Conservation (phyloP, 78 protist species). For the Capsaspora owczarzaki region DNA sequence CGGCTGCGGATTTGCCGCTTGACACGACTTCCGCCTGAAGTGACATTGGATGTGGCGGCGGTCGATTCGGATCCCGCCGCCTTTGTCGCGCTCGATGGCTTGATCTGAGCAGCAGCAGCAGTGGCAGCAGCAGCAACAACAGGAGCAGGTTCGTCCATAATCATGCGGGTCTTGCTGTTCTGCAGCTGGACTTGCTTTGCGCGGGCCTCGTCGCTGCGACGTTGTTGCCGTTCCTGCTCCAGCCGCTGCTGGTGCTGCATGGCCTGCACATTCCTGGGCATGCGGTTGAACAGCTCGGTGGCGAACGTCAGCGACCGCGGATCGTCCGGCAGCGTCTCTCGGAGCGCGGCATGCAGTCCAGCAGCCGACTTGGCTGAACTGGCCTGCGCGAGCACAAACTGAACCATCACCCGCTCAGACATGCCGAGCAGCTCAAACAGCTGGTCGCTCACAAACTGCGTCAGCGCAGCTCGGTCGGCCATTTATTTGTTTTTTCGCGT, state of each 20-base stretch:
- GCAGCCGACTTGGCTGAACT: background rate
- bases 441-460: background rate
- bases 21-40: background rate
- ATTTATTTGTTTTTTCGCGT: too few species aligned
- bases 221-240: too few species aligned
- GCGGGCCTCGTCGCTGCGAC: background rate
- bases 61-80: too few species aligned
- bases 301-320: background rate
- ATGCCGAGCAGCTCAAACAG: background rate
- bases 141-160: conserved; percentile 19
- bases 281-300: background rate
- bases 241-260: too few species aligned
- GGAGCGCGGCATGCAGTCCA: background rate
- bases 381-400: background rate
- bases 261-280: too few species aligned
- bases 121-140: background rate
- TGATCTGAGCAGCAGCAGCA: background rate
- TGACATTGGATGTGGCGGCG: too few species aligned
- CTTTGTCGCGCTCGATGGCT: background rate
- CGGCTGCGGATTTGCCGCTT: background rate
- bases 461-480: background rate
- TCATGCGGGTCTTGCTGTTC: background rate
- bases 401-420: background rate
- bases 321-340: background rate
- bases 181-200: too few species aligned